Base-by-base conservation (phyloP, 257 asterid genomes). In the Solanum stenotomum region DNA sequence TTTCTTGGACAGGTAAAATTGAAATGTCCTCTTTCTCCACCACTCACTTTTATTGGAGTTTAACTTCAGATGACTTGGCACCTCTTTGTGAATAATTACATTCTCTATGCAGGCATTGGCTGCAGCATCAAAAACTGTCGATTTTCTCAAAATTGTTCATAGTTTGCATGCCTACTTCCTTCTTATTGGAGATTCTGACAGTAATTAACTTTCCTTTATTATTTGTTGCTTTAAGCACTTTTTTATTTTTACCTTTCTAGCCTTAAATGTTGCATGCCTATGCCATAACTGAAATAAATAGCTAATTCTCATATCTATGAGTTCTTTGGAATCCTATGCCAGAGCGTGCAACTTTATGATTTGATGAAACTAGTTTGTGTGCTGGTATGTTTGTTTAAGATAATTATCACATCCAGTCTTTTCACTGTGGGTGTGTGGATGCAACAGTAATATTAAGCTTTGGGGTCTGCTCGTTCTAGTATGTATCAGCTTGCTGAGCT, bases 141-240 rank as follows among this genome's bases (percentile, higher is more conserved):
- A 97, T 89, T 95, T 92, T 92, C 98, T 95, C 16, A 97, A 97
- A 95, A 90, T 94, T 84, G 98, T 94, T 85, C 99, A 97, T 91
- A 96, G 99, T 90, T 89, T 96, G 93, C 99, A 97, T 90, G 95
- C 96, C 56, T 94, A 95, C 93, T 97, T 96, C 95, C 97, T 96
- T 90, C 98, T 96, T 74, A 85, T 90, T 88, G 99, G 99, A 76
- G 98, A 97, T 91, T 89, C 93, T 82, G 92, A 95, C 86, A 91
- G 99, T 97, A 91, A 87, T 97, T 89, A 85, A 86, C 71, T 76
- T 27, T 44, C 31, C 10, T 83, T 61, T 34, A 31, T 81, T 29
- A 38, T 18, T 46, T 81, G 68, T 44, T 81, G n/a, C 25, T 79
- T 79, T 44, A 79, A 79, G 65, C 85, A 79, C 85, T 18, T 79